Evolutionary conservation across 73 alveolate species (phyloP).

Genomic region (Tetrahymena thermophila): DNA sequence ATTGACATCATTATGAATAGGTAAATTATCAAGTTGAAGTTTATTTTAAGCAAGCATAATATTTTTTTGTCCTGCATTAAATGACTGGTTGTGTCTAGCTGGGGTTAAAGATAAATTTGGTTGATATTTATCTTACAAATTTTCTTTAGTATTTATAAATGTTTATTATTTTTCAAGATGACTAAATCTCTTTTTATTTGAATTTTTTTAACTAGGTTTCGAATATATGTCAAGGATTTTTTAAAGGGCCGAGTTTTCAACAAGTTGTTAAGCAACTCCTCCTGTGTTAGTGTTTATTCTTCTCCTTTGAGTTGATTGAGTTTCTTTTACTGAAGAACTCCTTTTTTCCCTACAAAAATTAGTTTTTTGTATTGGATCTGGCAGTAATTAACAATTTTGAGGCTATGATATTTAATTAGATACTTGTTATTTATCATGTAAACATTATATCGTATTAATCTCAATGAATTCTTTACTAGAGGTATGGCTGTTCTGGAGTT

Average conservation of each 20-base stretch:
- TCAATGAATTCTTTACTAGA: neutral
- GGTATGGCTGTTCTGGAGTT: neutral
- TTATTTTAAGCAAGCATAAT: neutral
- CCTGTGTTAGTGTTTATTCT: neutral
- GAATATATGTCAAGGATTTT: neutral
- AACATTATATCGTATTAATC: neutral
- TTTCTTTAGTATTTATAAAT: neutral
- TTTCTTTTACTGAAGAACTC: neutral
- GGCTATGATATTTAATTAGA: too few species aligned
- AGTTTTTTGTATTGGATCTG: neutral
- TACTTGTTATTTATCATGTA: neutral
- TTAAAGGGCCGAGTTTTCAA: neutral
- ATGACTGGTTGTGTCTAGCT: neutral
- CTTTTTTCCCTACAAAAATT: neutral
- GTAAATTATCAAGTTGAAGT: neutral
- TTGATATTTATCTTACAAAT: neutral
- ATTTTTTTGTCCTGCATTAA: neutral
- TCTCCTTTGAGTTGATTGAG: neutral
- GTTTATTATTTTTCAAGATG: neutral
- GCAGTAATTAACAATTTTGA: neutral
- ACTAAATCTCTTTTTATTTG: neutral
- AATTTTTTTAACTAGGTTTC: neutral
- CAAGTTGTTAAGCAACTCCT: neutral
- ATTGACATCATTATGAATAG: neutral
- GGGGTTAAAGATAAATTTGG: neutral